Conservation (phyloP, 306 rosid species). For the Sindora glabra region DNA sequence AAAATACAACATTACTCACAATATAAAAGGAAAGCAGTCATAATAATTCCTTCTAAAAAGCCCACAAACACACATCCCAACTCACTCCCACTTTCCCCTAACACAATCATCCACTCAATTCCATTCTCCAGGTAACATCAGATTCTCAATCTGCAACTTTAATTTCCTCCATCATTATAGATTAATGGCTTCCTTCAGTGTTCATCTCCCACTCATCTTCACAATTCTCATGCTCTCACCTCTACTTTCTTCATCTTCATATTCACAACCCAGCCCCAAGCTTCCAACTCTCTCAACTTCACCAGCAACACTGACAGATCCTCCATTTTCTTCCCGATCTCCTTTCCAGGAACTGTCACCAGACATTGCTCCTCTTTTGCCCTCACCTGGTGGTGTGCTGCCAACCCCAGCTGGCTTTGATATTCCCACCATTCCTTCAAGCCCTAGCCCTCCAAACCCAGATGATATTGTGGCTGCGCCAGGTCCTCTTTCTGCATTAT, state of each 20-base stretch:
- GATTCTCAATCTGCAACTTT: conserved; percentile 3
- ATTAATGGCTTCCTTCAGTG: conserved; percentile 61
- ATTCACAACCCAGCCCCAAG: conserved; percentile 25
- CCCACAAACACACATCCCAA: not conserved
- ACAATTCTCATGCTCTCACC: conserved; percentile 42
- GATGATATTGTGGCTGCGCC: conserved; percentile 40
- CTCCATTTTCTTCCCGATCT: conserved; percentile 26
- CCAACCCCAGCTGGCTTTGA: conserved; percentile 52
- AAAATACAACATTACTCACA: conserved; percentile 13
- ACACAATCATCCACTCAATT: not conserved
- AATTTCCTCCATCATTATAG: conserved; percentile 40
- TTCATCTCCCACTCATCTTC: conserved; percentile 31
- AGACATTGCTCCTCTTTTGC: conserved; percentile 81
- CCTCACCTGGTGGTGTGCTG: conserved; percentile 61
- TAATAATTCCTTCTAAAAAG: conserved; percentile 41
- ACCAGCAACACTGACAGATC: conserved; percentile 27
- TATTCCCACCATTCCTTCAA: conserved; percentile 75
- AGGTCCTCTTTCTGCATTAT: conserved; percentile 50
- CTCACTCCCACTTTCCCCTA: conserved; percentile 8
- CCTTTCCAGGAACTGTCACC: conserved; percentile 58
- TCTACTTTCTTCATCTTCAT: conserved; percentile 29
- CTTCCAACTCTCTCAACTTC: conserved; percentile 36
- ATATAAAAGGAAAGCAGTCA: conserved; percentile 29
- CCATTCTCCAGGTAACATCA: conserved; percentile 11
- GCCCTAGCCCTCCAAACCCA: conserved; percentile 84